Conservation (phyloP, 2,329 filamentous ascomycete genomes). For the Colletotrichum cordylinicola region DNA sequence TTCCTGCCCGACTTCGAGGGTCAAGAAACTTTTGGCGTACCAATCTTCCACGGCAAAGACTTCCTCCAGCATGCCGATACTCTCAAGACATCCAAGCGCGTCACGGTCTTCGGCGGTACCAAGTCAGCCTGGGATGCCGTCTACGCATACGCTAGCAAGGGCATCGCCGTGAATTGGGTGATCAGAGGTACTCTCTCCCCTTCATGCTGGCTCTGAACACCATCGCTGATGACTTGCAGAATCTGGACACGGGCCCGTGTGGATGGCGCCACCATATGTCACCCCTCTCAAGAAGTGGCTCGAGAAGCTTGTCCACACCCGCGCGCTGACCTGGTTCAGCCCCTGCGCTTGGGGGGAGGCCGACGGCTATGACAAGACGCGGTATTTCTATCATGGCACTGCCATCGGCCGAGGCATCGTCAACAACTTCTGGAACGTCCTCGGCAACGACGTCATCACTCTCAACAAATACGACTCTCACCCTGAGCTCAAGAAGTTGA, state of each 20-base stretch:
- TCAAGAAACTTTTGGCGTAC: slow-evolving; percentile 47
- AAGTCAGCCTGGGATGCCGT: slow-evolving; percentile 72
- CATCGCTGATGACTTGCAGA: slow-evolving; percentile 22
- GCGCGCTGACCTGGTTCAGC: slow-evolving; percentile 75
- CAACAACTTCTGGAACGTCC: slow-evolving; percentile 61
- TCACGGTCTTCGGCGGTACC: slow-evolving; percentile 65
- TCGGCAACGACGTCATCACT: slow-evolving; percentile 60
- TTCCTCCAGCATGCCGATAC: slow-evolving; percentile 46
- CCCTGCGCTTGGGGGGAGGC: slow-evolving; percentile 75
- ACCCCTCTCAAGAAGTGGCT: slow-evolving; percentile 72
- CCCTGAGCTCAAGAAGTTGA: slow-evolving; percentile 57
- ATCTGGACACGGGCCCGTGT: slow-evolving; percentile 63
- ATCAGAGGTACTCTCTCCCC: slow-evolving; percentile 50
- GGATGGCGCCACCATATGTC: slow-evolving; percentile 65
- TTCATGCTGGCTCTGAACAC: background rate
- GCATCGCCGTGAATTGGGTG: slow-evolving; percentile 64
- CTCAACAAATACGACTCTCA: slow-evolving; percentile 61
- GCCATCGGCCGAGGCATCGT: slow-evolving; percentile 61
- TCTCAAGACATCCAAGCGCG: slow-evolving; percentile 44
- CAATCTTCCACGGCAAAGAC: slow-evolving; percentile 56
- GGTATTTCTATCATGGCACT: slow-evolving; percentile 63
- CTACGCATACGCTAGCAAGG: slow-evolving; percentile 63
- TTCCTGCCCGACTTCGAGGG: slow-evolving; percentile 53
- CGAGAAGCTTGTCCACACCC: slow-evolving; percentile 70
- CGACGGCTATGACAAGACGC: slow-evolving; percentile 62